phyloP scores from a whole-genome alignment of 768 basidiomycete species.

The Tephrocybe sp. region DNA sequence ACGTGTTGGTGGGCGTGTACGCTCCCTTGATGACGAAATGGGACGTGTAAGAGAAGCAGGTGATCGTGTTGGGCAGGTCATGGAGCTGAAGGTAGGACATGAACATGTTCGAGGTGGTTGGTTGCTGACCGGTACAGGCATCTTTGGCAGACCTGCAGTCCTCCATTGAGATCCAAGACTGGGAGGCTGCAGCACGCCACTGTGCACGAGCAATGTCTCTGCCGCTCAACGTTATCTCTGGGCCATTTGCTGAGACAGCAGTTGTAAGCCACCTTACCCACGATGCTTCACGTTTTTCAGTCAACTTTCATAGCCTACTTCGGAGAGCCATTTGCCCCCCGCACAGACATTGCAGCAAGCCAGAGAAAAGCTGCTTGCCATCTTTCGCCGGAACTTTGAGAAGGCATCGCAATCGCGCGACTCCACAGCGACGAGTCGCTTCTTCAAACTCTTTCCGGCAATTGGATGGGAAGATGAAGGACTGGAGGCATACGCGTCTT shows the following conservation, averaged over 20 bases:
- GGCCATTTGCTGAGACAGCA: constrained; percentile 81
- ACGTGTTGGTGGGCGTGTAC: constrained; percentile 89
- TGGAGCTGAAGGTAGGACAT: constrained; percentile 86
- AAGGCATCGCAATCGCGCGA: constrained; percentile 80
- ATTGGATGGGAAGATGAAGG: constrained; percentile 95
- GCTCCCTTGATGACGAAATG: constrained; percentile 92
- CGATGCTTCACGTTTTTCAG: constrained; percentile 10
- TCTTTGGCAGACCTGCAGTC: constrained; percentile 51
- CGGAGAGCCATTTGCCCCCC: constrained; percentile 85
- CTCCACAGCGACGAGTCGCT: constrained; percentile 85
- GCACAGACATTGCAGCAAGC: constrained; percentile 77
- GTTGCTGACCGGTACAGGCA: constrained; percentile 26
- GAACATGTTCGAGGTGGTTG: not conserved
- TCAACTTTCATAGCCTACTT: constrained; percentile 68
- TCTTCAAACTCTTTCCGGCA: constrained; percentile 95
- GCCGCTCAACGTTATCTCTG: constrained; percentile 73
- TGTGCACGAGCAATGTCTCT: constrained; percentile 90
- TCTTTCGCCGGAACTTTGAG: constrained; percentile 81
- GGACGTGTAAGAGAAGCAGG: constrained; percentile 82
- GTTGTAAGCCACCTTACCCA: constrained; percentile 58
- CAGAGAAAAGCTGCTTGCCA: constrained; percentile 69
- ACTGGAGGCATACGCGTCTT: constrained; percentile 87
- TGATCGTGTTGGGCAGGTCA: constrained; percentile 90
- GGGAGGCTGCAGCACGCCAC: constrained; percentile 93
- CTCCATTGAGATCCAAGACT: constrained; percentile 85